Conservation (phyloP, 2,329 filamentous ascomycete species). For the Arthrobotrys conoides region DNA sequence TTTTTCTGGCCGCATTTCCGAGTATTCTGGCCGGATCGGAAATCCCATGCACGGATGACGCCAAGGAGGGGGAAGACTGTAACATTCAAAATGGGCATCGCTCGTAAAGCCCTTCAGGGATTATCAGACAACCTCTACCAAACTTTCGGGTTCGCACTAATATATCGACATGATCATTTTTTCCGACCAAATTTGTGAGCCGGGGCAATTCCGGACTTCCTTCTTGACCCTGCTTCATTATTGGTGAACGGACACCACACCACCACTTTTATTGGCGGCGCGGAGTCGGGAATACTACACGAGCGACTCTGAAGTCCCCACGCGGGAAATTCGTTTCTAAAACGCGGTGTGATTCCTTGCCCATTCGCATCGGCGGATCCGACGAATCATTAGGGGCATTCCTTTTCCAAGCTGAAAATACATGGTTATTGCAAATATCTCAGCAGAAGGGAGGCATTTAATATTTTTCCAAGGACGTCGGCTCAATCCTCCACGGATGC, state of each 20-base stretch:
- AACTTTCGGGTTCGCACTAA: conserved; percentile 46
- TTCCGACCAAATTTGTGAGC: conserved; percentile 34
- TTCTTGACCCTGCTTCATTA: conserved; percentile 19
- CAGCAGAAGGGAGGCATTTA: conserved; percentile 47
- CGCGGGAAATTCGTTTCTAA: conserved; percentile 61
- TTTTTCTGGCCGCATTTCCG: conserved; percentile 13
- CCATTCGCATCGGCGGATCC: conserved; percentile 47
- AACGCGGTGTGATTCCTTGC: conserved; percentile 56
- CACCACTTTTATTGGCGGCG: conserved; percentile 49
- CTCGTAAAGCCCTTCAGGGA: conserved; percentile 51
- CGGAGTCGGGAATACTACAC: conserved; percentile 60
- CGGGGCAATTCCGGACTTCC: conserved; percentile 55
- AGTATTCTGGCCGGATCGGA: conserved; percentile 13
- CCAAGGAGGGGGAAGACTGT: conserved; percentile 15
- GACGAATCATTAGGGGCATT: conserved; percentile 13
- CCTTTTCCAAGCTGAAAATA: conserved; percentile 29
- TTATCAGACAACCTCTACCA: conserved; percentile 50
- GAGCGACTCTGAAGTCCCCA: conserved; percentile 53
- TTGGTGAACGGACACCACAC: conserved; percentile 17
- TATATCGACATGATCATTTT: conserved; percentile 45
- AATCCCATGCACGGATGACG: conserved; percentile 21
- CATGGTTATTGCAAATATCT: conserved; percentile 8
- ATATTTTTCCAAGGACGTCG: conserved; percentile 11
- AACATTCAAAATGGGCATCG: conserved; percentile 24
- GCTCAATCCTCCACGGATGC: conserved; percentile 56